Percentiles rank a stretch among this genome's conserved stretches.
phyloP scores from a whole-genome alignment of 2,329 filamentous ascomycete species.

The Fonsecaea pedrosoi region DNA sequence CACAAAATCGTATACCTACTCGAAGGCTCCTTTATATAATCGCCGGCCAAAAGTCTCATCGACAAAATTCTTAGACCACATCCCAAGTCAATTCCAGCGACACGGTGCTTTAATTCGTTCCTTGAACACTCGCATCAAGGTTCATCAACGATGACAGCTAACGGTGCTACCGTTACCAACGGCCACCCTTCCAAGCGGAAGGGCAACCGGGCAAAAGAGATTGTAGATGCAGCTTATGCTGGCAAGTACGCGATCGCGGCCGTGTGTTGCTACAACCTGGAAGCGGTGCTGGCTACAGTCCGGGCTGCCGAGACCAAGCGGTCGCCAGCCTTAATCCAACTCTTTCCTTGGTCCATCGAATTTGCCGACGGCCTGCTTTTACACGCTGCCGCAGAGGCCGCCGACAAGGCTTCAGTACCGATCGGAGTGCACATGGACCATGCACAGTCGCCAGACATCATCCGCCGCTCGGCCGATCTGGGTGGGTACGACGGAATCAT shows the following conservation, averaged over 20 bases:
- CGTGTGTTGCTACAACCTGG: slow-evolving; percentile 65
- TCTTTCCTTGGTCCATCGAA: slow-evolving; percentile 76
- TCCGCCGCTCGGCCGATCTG: slow-evolving; percentile 66
- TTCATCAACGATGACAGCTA: neutral
- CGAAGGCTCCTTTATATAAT: too few species aligned
- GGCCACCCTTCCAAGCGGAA: slow-evolving; percentile 10
- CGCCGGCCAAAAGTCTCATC: too few species aligned
- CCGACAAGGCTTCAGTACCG: slow-evolving; percentile 64
- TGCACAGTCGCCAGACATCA: slow-evolving; percentile 64
- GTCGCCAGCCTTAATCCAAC: slow-evolving; percentile 73
- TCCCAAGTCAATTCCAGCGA: too few species aligned
- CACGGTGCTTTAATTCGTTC: too few species aligned
- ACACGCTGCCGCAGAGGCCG: slow-evolving; percentile 63
- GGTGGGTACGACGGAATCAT: slow-evolving; percentile 74
- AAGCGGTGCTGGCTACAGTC: slow-evolving; percentile 72
- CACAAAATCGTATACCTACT: too few species aligned
- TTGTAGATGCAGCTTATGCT: slow-evolving; percentile 42
- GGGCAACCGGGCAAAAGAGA: slow-evolving; percentile 41
- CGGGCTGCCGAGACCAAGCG: slow-evolving; percentile 71
- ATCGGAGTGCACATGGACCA: slow-evolving; percentile 72
- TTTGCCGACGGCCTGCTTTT: slow-evolving; percentile 67
- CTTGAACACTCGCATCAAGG: too few species aligned
- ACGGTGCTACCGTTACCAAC: slow-evolving; percentile 3
- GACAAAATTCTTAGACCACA: too few species aligned
- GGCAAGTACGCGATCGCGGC: slow-evolving; percentile 36